Conservation (phyloP, 2,329 filamentous ascomycete genomes). For the Drechslera avenae region DNA sequence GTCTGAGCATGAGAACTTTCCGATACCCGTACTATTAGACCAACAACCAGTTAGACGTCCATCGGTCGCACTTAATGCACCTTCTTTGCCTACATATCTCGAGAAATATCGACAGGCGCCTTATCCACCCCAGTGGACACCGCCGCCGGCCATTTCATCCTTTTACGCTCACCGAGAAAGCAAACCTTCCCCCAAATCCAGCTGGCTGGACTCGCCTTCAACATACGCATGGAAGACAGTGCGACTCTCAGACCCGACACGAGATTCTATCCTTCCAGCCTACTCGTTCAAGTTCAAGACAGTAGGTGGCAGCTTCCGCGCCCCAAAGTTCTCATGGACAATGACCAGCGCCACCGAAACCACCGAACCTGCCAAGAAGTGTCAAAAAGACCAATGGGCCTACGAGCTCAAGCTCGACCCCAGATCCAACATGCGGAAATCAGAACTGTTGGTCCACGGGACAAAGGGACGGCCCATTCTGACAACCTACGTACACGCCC, state of each 20-base stretch:
- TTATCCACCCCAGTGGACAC: constrained; percentile 40
- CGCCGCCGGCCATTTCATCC: constrained; percentile 25
- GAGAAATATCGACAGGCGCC: constrained; percentile 38
- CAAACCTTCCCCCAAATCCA: constrained; percentile 15
- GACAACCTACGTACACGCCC: constrained; percentile 38
- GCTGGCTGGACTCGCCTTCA: constrained; percentile 36
- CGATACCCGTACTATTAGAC: constrained; percentile 17
- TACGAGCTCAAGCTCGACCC: constrained; percentile 37
- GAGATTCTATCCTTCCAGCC: constrained; percentile 16
- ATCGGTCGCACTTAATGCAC: constrained; percentile 13
- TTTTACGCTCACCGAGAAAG: constrained; percentile 26
- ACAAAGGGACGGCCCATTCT: constrained; percentile 21
- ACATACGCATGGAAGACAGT: constrained; percentile 29
- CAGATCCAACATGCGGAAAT: constrained; percentile 30
- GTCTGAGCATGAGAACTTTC: constrained; percentile 12
- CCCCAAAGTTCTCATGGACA: constrained; percentile 34
- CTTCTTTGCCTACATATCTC: constrained; percentile 29
- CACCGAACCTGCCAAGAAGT: background rate
- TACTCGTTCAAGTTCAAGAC: constrained; percentile 36
- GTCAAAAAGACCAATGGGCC: constrained; percentile 22
- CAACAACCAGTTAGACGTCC: constrained; percentile 4
- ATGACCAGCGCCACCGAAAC: constrained; percentile 24
- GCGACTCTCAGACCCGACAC: constrained; percentile 21
- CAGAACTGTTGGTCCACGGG: constrained; percentile 27
- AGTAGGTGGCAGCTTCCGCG: constrained; percentile 30